Evolutionary conservation across 75 land plant genomes (phyloP).

Genomic region (Pinus taeda): DNA sequence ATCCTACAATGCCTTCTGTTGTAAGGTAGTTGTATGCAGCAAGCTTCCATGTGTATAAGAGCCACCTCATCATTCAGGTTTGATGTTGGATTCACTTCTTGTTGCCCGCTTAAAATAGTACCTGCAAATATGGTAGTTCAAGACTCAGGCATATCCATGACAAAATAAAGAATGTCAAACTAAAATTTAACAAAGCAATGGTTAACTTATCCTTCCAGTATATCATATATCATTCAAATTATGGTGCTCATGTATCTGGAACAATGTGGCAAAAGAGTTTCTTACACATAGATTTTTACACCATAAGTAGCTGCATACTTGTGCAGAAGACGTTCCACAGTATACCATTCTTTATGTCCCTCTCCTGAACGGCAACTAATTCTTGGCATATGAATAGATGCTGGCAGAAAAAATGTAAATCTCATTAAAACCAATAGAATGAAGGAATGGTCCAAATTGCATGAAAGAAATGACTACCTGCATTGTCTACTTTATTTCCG

Average conservation of each 20-base stretch:
- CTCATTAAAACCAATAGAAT: neutral
- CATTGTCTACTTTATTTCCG: neutral
- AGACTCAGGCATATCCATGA: neutral
- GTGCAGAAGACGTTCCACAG: conserved; percentile 75
- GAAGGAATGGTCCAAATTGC: neutral
- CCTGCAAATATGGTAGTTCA: conserved; percentile 1
- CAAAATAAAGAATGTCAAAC: too few relatives aligned
- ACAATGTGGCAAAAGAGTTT: neutral
- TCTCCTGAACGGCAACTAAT: conserved; percentile 65
- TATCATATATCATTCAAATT: neutral
- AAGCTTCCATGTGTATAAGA: neutral
- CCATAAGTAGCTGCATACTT: conserved; percentile 70
- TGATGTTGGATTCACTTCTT: neutral
- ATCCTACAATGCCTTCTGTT: neutral
- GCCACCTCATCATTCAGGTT: neutral
- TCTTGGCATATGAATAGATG: conserved; percentile 90
- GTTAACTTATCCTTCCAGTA: neutral
- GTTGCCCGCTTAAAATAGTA: conserved; percentile 2
- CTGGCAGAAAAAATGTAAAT: conserved; percentile 22
- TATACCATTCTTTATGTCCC: conserved; percentile 70
- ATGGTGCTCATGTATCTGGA: neutral
- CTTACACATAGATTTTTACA: conserved; percentile 78
- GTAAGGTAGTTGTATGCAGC: neutral
- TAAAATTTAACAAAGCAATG: too few relatives aligned
- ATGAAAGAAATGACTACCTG: neutral